Conservation (phyloP, 805 yeast genomes). For the Diddensiella santjacobensis region DNA sequence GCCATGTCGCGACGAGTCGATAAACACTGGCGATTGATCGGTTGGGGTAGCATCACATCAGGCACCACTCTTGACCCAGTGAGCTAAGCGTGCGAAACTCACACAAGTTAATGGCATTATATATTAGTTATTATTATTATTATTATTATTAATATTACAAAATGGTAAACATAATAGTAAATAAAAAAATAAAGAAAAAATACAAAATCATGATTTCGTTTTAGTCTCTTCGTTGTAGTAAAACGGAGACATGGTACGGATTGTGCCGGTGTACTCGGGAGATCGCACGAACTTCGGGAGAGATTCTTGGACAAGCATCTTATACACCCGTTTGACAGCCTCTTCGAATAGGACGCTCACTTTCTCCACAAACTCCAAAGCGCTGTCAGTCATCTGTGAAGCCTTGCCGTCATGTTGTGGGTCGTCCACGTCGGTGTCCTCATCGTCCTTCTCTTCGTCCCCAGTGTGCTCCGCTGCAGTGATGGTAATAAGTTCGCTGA, state of each 20-base stretch:
- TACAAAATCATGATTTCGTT: not conserved
- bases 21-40: slow-evolving; percentile 99
- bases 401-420: not conserved
- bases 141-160: slow-evolving; percentile 1
- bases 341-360: slow-evolving; percentile 32
- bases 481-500: not conserved
- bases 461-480: not conserved
- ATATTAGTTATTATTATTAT: not conserved
- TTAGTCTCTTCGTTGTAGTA: not conserved
- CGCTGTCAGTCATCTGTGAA: not conserved
- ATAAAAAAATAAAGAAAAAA: not conserved
- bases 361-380: slow-evolving; percentile 1
- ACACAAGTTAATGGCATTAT: not conserved
- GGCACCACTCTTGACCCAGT: slow-evolving; percentile 46
- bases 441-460: not conserved
- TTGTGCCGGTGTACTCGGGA: slow-evolving; percentile 7
- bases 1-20: slow-evolving; percentile 98
- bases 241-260: not conserved
- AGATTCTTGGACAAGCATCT: slow-evolving; percentile 69
- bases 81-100: slow-evolving; percentile 8
- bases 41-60: slow-evolving; percentile 98
- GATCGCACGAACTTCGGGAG: slow-evolving; percentile 62
- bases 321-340: slow-evolving; percentile 48
- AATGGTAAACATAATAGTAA: not conserved
- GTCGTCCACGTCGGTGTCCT: too few species aligned